Conservation (phyloP, 805 yeast species). For the Vanderwaltozyma tropicalis region DNA sequence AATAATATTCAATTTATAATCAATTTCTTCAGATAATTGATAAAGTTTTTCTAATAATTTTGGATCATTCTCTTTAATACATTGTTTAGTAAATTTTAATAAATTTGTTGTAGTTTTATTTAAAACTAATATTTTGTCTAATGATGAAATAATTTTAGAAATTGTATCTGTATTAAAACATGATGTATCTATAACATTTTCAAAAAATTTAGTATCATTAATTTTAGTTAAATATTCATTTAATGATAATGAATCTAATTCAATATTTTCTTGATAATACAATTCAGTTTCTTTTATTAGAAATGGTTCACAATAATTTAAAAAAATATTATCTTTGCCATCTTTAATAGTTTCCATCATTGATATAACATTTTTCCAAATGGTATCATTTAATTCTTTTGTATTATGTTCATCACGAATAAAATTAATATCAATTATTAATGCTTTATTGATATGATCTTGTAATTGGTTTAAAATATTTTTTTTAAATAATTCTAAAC, state of each 20-base stretch:
- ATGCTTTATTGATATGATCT: slow-evolving; percentile 39
- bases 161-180: slow-evolving; percentile 18
- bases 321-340: slow-evolving; percentile 49
- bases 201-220: slow-evolving; percentile 47
- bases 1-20: slow-evolving; percentile 7
- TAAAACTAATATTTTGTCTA: slow-evolving; percentile 18
- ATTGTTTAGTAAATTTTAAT: slow-evolving; percentile 5
- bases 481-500: slow-evolving; percentile 56
- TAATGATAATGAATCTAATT: slow-evolving; percentile 38
- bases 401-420: slow-evolving; percentile 34
- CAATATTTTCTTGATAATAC: slow-evolving; percentile 43
- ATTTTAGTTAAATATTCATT: slow-evolving; percentile 44
- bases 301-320: slow-evolving; percentile 54
- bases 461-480: slow-evolving; percentile 42
- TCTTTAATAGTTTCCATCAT: slow-evolving; percentile 65
- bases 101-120: slow-evolving; percentile 9
- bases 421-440: slow-evolving; percentile 25
- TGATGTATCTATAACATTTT: slow-evolving; percentile 32
- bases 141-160: slow-evolving; percentile 11
- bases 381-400: slow-evolving; percentile 44
- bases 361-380: slow-evolving; percentile 46
- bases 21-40: slow-evolving; percentile 9
- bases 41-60: slow-evolving; percentile 11
- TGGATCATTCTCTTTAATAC: slow-evolving; percentile 6
- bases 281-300: slow-evolving; percentile 44